phyloP scores from a whole-genome alignment of 2,329 filamentous ascomycete genomes.

The Fusarium kyushuense region DNA sequence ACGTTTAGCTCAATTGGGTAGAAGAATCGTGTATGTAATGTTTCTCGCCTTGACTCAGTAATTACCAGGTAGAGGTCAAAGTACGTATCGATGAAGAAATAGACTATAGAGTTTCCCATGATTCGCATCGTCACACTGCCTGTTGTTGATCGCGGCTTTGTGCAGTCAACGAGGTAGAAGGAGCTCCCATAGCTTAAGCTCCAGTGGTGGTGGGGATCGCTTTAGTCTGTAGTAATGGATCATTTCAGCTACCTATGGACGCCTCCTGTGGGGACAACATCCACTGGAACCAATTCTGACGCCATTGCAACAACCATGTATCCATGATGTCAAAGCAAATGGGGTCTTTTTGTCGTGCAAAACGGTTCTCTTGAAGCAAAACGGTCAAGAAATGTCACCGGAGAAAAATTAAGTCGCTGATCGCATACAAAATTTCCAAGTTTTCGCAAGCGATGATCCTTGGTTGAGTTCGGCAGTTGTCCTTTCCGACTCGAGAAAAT shows the following conservation, averaged over 20 bases:
- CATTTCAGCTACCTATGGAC: background rate
- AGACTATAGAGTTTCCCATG: background rate
- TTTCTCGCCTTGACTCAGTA: no score
- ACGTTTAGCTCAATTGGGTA: background rate
- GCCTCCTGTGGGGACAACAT: background rate
- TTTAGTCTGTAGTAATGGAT: no score
- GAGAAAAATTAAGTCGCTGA: constrained; percentile 4
- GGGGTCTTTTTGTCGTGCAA: background rate
- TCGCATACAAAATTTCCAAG: constrained; percentile 1
- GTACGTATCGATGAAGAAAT: background rate
- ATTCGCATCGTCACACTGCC: background rate
- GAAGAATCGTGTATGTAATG: background rate
- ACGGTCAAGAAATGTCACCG: constrained; percentile 1
- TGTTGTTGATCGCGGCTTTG: background rate
- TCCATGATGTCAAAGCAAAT: background rate
- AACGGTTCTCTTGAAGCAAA: constrained; percentile 7
- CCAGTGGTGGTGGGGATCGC: no score
- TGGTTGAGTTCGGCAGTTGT: constrained; percentile 23
- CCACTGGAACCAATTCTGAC: constrained; percentile 1
- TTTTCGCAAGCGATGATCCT: background rate
- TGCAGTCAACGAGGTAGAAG: no score
- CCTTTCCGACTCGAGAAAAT: background rate
- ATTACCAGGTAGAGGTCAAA: background rate
- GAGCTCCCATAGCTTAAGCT: no score
- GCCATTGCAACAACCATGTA: background rate